Evolutionary conservation across 768 basidiomycete genomes (phyloP), one percentile per base, ranked within the genome.

Genomic region (Lyophyllum shimeji): DNA sequence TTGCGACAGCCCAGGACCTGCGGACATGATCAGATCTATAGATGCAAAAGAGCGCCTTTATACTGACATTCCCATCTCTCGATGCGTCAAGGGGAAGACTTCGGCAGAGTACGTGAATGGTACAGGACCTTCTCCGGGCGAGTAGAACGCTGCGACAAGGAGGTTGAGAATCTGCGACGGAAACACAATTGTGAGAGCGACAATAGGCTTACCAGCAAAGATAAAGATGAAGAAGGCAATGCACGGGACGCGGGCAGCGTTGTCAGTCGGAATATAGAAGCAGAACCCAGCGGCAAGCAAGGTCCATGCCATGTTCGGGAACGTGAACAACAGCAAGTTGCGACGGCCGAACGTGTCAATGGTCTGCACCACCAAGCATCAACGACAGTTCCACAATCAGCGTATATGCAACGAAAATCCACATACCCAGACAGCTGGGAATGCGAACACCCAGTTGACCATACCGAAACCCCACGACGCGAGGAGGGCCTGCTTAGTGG

Each of bases 51-150:
- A 21, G 66, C 6, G 64, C 70, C 55, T 68, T 70, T 13, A 58
- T 42, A 63, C 72, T 62, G 45, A 77, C 77, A 79, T 79, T 60
- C 77, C 77, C 74, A 89, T 78, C 63, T 90, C 89, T 63, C 91
- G 78, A 56, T 89, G 82, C 27, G 87, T 86, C 42, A 95, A 77
- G 7, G 93, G 94, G 81, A 91, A 96, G 11, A 89, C 93, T 70
- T 95, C 94, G 3, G 93, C 93, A 3, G 91, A 93, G 67, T 95
- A 95, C 0, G 90, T 87, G 69, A 88, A 95, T 0, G 93, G 93
- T 7, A 95, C 93, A 6, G 93, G 93, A 0, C 93, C 93, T 74
- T 93, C 92, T 58, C 91, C 91, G 1, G 89, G 89, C 0, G 88
- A 89, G 67, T 93, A 92, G 68, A 86, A 87, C 0, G 79, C 79